phyloP scores from a whole-genome alignment of 768 basidiomycete species.

The Leucogyrophana mollusca region DNA sequence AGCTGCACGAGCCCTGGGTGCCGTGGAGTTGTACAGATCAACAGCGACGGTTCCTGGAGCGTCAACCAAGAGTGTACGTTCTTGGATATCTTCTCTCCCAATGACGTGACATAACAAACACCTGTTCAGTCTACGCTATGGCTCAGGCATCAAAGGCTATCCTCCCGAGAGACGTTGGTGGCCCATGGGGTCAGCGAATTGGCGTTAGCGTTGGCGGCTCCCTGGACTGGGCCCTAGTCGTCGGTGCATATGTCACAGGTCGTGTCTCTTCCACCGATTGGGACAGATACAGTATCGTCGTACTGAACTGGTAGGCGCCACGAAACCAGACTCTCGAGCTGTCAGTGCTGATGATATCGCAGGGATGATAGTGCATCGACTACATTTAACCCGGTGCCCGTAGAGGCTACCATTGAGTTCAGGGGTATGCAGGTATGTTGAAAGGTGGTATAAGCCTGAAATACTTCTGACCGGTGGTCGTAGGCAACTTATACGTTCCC shows the following conservation, averaged over 20 bases:
- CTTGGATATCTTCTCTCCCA: not conserved
- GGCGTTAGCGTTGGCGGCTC: conserved; percentile 60
- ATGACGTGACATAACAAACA: too few species aligned
- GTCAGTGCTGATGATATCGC: not conserved
- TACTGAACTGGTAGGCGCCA: conserved; percentile 57
- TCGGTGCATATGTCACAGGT: conserved; percentile 62
- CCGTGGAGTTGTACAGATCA: conserved; percentile 64
- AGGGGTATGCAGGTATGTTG: conserved; percentile 52
- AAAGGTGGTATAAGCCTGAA: not conserved
- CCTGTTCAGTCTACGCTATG: conserved; percentile 59
- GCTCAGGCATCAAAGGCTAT: conserved; percentile 75
- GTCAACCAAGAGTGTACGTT: conserved; percentile 74
- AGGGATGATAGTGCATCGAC: conserved; percentile 51
- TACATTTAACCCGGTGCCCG: conserved; percentile 52
- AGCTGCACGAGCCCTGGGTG: conserved; percentile 66
- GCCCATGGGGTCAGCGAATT: conserved; percentile 68
- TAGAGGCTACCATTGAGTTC: conserved; percentile 62
- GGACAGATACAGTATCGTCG: conserved; percentile 68
- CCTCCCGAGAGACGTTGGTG: conserved; percentile 63
- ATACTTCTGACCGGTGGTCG: not conserved
- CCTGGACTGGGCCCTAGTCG: conserved; percentile 57
- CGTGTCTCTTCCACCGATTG: conserved; percentile 54
- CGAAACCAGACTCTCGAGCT: not conserved
- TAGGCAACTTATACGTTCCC: conserved; percentile 76
- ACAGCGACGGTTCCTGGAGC: conserved; percentile 58